Evolutionary conservation across 139 green algal genomes (phyloP).

Genomic region (Monoraphidium neglectum): DNA sequence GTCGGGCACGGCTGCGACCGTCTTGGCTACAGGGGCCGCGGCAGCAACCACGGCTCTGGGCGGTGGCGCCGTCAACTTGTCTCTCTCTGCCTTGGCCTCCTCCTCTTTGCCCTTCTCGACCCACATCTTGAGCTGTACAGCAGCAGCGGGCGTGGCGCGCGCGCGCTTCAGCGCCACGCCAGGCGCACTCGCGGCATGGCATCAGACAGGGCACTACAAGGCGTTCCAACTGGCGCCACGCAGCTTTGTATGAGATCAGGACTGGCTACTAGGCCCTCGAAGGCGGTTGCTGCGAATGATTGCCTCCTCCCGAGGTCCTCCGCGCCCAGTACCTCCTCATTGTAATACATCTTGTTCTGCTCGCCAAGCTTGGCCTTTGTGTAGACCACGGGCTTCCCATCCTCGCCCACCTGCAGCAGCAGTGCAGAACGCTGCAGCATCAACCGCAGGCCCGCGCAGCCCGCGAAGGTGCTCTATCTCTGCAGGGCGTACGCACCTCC

Average conservation of each 20-base stretch:
- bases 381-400: constrained; percentile 16
- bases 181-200: background rate
- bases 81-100: constrained; percentile 23
- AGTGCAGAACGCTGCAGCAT: no score
- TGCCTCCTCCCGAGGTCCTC: background rate
- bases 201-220: background rate
- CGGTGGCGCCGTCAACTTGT: constrained; percentile 10
- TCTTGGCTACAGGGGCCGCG: background rate
- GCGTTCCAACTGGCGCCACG: background rate
- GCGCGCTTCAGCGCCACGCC: no score
- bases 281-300: background rate
- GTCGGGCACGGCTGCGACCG: background rate
- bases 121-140: constrained; percentile 34
- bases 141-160: background rate
- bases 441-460: no score
- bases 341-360: constrained; percentile 27
- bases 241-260: background rate
- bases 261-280: background rate
- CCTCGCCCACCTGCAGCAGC: background rate
- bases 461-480: no score
- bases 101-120: constrained; percentile 34
- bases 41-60: background rate
- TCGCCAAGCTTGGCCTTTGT: constrained; percentile 30
- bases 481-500: no score
- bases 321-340: constrained; percentile 36